Conservation (phyloP, 257 asterid species). For the Thymus mandschuricus region DNA sequence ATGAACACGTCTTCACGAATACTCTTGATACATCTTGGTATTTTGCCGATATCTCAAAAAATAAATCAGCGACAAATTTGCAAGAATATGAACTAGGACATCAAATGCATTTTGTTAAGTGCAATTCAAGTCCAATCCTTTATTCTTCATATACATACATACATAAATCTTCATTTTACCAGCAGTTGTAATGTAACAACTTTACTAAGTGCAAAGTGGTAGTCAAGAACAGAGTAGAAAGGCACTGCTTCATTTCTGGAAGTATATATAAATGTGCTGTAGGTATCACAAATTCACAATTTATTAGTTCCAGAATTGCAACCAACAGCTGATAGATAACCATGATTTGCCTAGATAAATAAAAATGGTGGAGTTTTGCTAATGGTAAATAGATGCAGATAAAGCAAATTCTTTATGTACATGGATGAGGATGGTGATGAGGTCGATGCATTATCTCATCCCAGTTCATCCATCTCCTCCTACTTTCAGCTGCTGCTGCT, state of each 20-base stretch:
- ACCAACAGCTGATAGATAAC: background rate
- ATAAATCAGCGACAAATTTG: no score
- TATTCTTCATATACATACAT: no score
- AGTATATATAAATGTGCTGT: background rate
- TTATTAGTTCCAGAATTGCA: background rate
- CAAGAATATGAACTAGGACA: no score
- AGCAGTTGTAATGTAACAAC: background rate
- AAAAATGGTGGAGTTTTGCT: background rate
- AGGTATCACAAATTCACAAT: no score
- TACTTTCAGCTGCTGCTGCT: constrained; percentile 26
- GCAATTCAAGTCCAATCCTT: background rate
- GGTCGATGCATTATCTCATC: constrained; percentile 7
- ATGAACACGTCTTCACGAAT: no score
- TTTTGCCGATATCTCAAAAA: background rate
- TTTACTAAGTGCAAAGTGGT: no score
- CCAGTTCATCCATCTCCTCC: constrained; percentile 7
- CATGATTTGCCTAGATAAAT: background rate
- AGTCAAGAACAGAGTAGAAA: no score
- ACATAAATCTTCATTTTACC: background rate
- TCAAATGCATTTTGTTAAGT: background rate
- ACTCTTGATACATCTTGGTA: no score
- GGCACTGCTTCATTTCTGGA: background rate
- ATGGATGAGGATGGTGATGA: constrained; percentile 24
- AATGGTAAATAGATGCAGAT: constrained; percentile 19
- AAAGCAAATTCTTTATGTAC: constrained; percentile 34